Evolutionary conservation across 768 basidiomycete species (phyloP).

Genomic region (Saitozyma podzolica): DNA sequence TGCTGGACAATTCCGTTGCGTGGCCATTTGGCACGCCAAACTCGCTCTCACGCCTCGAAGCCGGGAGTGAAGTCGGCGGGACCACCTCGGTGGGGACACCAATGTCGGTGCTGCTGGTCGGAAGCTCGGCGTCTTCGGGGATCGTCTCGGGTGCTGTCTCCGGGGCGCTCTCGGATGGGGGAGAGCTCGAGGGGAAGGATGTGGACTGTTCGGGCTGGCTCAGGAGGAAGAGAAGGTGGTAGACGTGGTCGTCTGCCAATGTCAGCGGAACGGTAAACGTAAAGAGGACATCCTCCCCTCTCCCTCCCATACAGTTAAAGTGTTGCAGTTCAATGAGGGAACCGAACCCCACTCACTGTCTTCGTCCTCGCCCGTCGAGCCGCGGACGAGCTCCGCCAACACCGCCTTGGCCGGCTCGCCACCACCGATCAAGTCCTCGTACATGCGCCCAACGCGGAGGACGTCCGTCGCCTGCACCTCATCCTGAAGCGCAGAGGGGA

Average conservation of each 20-base stretch:
- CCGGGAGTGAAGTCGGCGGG: not conserved
- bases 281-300: not conserved
- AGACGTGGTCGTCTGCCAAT: conserved; percentile 32
- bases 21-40: too few species aligned
- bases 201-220: conserved; percentile 2
- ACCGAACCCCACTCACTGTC: conserved; percentile 26
- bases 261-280: not conserved
- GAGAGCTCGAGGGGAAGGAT: not conserved
- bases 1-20: too few species aligned
- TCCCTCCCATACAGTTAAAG: too few species aligned
- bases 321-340: too few species aligned
- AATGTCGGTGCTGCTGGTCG: not conserved
- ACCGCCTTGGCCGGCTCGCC: conserved; percentile 24
- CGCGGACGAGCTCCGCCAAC: conserved; percentile 23
- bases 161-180: too few species aligned
- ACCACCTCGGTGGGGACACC: not conserved
- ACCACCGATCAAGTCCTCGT: conserved; percentile 33
- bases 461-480: conserved; percentile 44
- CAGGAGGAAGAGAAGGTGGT: conserved; percentile 31
- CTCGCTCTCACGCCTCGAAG: not conserved
- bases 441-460: conserved; percentile 37
- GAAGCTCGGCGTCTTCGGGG: too few species aligned
- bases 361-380: conserved; percentile 26
- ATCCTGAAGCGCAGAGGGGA: conserved; percentile 32
- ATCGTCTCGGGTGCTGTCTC: too few species aligned